Evolutionary conservation across 2,329 filamentous ascomycete genomes (phyloP).

Genomic region (Lecanicillium sp.): DNA sequence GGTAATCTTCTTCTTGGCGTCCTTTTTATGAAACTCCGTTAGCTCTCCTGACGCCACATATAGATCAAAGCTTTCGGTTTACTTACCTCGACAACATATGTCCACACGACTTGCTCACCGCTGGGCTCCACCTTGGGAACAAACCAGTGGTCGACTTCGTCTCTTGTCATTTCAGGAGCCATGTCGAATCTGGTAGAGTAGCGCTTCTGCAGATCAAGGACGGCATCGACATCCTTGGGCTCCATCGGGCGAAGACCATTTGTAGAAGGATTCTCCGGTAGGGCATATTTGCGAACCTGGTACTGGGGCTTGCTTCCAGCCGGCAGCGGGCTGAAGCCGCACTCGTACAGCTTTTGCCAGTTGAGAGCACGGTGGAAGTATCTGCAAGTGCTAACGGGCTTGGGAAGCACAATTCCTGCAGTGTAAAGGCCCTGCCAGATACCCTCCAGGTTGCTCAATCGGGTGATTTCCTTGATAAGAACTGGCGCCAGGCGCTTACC

Average conservation of each 20-base stretch:
- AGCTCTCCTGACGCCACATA: too few relatives aligned
- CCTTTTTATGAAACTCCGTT: constrained; percentile 21
- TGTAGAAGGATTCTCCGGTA: constrained; percentile 66
- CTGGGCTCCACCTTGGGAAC: constrained; percentile 54
- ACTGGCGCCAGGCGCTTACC: constrained; percentile 87
- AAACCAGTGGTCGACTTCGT: constrained; percentile 85
- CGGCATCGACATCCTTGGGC: constrained; percentile 65
- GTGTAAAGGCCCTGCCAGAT: constrained; percentile 97
- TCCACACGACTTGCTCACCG: constrained; percentile 78
- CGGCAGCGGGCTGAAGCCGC: constrained; percentile 87
- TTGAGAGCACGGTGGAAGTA: constrained; percentile 93
- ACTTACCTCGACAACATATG: constrained; percentile 75
- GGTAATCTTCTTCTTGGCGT: constrained; percentile 69
- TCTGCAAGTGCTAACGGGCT: constrained; percentile 82
- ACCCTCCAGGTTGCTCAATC: constrained; percentile 76
- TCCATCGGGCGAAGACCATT: constrained; percentile 75
- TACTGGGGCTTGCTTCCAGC: constrained; percentile 73
- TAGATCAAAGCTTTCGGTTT: too few relatives aligned
- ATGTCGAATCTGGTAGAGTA: constrained; percentile 79
- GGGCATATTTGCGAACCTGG: constrained; percentile 77
- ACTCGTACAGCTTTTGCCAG: constrained; percentile 93
- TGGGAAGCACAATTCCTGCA: constrained; percentile 82
- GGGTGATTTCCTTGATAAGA: constrained; percentile 95
- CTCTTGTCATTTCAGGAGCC: constrained; percentile 69
- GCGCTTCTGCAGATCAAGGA: constrained; percentile 63